Evolutionary conservation across 2,329 filamentous ascomycete species (phyloP).

Genomic region (Whalleya microplaca): DNA sequence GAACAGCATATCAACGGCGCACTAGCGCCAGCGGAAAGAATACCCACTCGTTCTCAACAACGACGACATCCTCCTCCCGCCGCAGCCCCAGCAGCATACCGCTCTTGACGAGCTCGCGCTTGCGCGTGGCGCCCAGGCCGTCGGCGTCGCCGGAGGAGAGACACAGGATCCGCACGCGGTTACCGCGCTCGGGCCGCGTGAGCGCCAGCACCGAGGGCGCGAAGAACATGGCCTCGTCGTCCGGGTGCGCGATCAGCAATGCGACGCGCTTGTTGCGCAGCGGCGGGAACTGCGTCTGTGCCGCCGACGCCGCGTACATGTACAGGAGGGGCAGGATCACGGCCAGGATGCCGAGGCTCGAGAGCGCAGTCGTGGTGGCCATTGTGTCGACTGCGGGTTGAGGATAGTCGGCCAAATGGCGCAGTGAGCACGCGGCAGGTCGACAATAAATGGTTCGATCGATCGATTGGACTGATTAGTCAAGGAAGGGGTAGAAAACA

Average conservation of each 20-base stretch:
- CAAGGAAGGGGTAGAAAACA: slow-evolving; percentile 27
- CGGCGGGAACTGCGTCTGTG: slow-evolving; percentile 61
- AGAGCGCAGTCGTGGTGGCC: slow-evolving; percentile 28
- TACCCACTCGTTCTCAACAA: slow-evolving; percentile 76
- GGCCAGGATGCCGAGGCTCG: slow-evolving; percentile 42
- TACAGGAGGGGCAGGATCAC: slow-evolving; percentile 53
- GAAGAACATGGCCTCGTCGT: slow-evolving; percentile 99
- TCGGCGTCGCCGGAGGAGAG: slow-evolving; percentile 88
- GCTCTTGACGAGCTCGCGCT: slow-evolving; percentile 81
- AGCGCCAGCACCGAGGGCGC: slow-evolving; percentile 85
- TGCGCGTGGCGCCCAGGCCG: slow-evolving; percentile 81
- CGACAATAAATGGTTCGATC: not conserved
- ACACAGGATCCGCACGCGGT: slow-evolving; percentile 93
- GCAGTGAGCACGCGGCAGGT: not conserved
- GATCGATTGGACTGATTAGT: not conserved
- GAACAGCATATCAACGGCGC: too few relatives aligned
- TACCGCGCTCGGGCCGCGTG: slow-evolving; percentile 76
- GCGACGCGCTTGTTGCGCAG: slow-evolving; percentile 85
- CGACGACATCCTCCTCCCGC: slow-evolving; percentile 76
- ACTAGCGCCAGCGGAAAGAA: not conserved
- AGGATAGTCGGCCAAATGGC: not conserved
- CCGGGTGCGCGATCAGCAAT: slow-evolving; percentile 93
- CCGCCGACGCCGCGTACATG: slow-evolving; percentile 53
- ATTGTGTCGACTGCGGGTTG: not conserved
- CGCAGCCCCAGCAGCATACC: slow-evolving; percentile 76